Base-by-base conservation (phyloP, 129 eudicot species). In the Pseudognaphalium luteoalbum region DNA sequence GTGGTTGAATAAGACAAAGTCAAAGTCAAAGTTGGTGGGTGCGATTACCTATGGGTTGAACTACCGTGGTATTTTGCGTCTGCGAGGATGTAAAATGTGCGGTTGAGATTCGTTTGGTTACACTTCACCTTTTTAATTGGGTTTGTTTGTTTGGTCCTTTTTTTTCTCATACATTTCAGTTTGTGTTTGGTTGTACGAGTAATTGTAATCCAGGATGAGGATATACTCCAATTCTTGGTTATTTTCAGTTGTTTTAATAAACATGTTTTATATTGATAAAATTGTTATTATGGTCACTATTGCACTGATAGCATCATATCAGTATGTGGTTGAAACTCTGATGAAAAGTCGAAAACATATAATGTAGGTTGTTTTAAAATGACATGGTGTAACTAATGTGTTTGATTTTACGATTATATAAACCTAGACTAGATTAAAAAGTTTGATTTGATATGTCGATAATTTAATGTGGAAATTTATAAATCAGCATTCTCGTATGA, bases 81-180 rank as follows among this genome's bases (percentile, higher is more conserved):
- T 81, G 86, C 86, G 70, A 84, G 54, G 54, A 47, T 47, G 54
- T 47, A 12, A 47, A 78, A 65, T 70, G 34, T 17, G 73, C 82
- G 87, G 85, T 64, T 82, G 79, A 77, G 85, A 81, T 80, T 76
- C 76, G 60, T 83, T 83, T 82, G 80, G 83, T 70, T 74, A 16
- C 63, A 15, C 29, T 78, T 10, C 64, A 16, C 41, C 41, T 61
- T 70, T 51, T 61, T 20, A 10, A 66, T 66, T 28, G 12, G 69
- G 73, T 50, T 54, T 81, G 41, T 8, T 34, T 54, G 14, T 0
- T 28, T 25, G 28, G 28, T 25, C 1, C 28, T 25, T 25, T 25
- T 25, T 25, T 25, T 25, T 62, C 12, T 14, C 4, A 52, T 39
- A 30, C 21, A 25, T 50, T 57, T 73, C 29, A 1, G 28, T 41